Conservation (phyloP, 129 eudicot genomes). For the Pulicaria dysenterica region DNA sequence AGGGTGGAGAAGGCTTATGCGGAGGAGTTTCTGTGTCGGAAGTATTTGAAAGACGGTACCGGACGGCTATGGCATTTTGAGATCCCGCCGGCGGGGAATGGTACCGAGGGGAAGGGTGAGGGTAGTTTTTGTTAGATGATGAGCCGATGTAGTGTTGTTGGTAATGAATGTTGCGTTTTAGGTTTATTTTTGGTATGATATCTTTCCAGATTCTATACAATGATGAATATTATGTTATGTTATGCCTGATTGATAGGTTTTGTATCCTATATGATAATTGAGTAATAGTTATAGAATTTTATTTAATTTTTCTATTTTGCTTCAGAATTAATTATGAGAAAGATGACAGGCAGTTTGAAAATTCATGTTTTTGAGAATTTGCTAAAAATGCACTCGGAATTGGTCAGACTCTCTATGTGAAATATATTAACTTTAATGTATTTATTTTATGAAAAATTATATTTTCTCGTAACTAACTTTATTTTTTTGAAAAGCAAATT, state of each 20-base stretch:
- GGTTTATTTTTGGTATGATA: neutral
- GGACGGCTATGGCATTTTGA: conserved; percentile 86
- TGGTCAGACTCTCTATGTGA: too few species aligned
- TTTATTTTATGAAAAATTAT: too few species aligned
- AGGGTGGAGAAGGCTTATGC: conserved; percentile 74
- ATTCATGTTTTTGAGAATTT: too few species aligned
- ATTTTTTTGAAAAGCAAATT: too few species aligned
- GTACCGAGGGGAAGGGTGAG: conserved; percentile 2
- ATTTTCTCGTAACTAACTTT: too few species aligned
- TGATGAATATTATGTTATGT: neutral
- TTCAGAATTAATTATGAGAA: too few species aligned
- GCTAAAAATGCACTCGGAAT: too few species aligned
- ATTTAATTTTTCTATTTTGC: too few species aligned
- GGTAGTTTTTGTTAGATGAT: conserved; percentile 47
- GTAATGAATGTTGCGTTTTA: neutral
- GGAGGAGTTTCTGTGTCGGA: conserved; percentile 69
- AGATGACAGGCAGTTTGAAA: too few species aligned
- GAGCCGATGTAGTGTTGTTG: conserved; percentile 20
- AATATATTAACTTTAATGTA: too few species aligned
- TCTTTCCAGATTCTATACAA: neutral
- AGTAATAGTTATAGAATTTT: too few species aligned
- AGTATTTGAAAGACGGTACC: conserved; percentile 57
- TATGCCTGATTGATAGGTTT: neutral
- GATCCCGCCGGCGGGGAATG: conserved; percentile 58
- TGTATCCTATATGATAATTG: too few species aligned